phyloP scores from a whole-genome alignment of 345 rosid genomes.

The Hibiscus mutabilis region DNA sequence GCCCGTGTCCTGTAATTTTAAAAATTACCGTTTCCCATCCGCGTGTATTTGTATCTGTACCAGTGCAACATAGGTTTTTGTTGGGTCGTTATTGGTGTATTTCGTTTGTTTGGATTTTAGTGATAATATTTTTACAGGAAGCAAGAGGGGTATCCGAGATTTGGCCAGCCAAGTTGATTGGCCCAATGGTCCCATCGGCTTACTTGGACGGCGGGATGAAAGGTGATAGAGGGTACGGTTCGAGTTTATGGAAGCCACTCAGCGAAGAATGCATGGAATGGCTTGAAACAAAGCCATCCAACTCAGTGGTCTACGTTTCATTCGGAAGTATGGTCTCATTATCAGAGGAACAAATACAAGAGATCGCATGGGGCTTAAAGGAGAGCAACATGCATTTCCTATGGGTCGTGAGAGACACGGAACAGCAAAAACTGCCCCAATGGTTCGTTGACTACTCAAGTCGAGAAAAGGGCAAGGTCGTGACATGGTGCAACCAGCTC shows the following conservation, averaged over 20 bases:
- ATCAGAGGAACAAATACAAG: constrained; percentile 37
- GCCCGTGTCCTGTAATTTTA: too few relatives aligned
- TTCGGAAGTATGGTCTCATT: constrained; percentile 68
- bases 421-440: constrained; percentile 34
- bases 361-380: constrained; percentile 43
- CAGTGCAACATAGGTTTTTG: too few relatives aligned
- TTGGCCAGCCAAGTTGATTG: constrained; percentile 58
- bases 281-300: constrained; percentile 40
- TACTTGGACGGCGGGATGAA: constrained; percentile 44
- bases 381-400: constrained; percentile 43
- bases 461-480: constrained; percentile 35
- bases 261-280: constrained; percentile 51
- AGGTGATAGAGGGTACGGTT: constrained; percentile 57
- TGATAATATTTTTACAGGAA: constrained; percentile 16
- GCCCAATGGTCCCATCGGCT: constrained; percentile 64
- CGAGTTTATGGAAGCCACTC: constrained; percentile 56
- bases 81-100: too few relatives aligned
- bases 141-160: constrained; percentile 31
- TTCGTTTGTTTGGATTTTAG: neutral
- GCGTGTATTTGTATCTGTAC: too few relatives aligned
- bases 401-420: constrained; percentile 64
- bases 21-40: too few relatives aligned
- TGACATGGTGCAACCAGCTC: constrained; percentile 65
- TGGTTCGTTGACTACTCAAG: constrained; percentile 38
- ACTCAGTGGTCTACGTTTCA: constrained; percentile 48